Percentiles rank a stretch among this genome's conserved stretches.
These are phyloP conservation scores for Platanthera guangdongensis DNA, from an alignment of 106 monocot genomes.

Conservation along the genomic window DNA sequence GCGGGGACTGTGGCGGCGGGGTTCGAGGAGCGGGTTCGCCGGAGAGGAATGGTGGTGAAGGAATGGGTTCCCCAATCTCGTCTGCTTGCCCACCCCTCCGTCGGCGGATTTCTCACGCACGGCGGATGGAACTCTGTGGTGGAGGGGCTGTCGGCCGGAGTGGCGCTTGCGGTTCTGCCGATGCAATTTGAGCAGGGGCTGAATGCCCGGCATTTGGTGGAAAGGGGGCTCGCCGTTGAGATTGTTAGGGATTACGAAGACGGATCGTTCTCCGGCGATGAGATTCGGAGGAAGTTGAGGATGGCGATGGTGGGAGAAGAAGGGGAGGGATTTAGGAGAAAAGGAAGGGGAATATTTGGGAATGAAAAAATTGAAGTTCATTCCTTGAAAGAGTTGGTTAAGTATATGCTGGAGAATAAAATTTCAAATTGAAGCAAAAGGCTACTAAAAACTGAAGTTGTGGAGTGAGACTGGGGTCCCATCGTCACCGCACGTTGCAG, in stretches of 20 bases:
- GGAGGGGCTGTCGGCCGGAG: constrained; percentile 12
- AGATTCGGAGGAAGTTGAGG: constrained; percentile 26
- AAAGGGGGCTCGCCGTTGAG: constrained; percentile 27
- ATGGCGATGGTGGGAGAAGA: constrained; percentile 26
- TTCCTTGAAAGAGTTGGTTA: too few species aligned
- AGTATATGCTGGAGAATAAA: too few species aligned
- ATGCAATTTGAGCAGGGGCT: constrained; percentile 45
- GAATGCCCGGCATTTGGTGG: constrained; percentile 26
- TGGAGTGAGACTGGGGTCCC: too few species aligned
- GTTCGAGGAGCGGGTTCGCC: neutral
- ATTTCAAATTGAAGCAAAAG: too few species aligned
- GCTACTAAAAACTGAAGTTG: too few species aligned
- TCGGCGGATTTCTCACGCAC: constrained; percentile 7
- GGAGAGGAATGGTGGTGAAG: neutral
- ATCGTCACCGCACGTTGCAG: too few species aligned
- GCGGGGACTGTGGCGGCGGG: neutral
- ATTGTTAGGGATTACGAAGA: constrained; percentile 28
- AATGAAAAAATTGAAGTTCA: neutral
- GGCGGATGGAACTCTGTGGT: constrained; percentile 4
- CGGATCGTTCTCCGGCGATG: constrained; percentile 27
- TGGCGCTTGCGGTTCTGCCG: constrained; percentile 25
- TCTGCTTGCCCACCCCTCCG: constrained; percentile 7
- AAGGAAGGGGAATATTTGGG: neutral
- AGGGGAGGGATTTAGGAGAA: constrained; percentile 13
- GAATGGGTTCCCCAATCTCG: constrained; percentile 10